phyloP scores from a whole-genome alignment of 148 eudicot genomes.

The Linanthus parryae region DNA sequence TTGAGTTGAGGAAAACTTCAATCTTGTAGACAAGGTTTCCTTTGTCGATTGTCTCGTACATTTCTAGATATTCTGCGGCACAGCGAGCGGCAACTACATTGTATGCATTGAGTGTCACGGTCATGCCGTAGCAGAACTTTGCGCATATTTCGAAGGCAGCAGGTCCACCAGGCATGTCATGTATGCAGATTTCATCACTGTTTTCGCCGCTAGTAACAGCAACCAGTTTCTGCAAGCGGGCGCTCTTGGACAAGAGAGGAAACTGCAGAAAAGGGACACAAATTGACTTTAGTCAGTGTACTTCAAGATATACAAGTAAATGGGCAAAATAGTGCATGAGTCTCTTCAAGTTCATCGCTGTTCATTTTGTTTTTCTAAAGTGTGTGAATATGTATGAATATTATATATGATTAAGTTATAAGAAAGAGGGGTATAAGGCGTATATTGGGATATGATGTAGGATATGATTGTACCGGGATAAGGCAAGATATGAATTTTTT shows the following conservation, averaged over 20 bases:
- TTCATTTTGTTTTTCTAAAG: neutral
- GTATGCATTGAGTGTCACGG: slow-evolving; percentile 77
- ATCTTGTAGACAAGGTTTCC: slow-evolving; percentile 82
- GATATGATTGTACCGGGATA: no score
- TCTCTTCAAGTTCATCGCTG: neutral
- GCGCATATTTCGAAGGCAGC: slow-evolving; percentile 79
- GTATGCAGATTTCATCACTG: slow-evolving; percentile 50
- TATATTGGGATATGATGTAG: no score
- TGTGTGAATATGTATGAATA: neutral
- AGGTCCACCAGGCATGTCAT: slow-evolving; percentile 87
- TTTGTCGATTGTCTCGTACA: slow-evolving; percentile 69
- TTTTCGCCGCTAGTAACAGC: slow-evolving; percentile 44
- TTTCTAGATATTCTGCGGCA: slow-evolving; percentile 88
- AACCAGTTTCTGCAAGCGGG: slow-evolving; percentile 66
- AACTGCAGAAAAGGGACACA: slow-evolving; percentile 33
- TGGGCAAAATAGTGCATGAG: neutral
- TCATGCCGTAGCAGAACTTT: slow-evolving; percentile 91
- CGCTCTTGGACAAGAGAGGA: slow-evolving; percentile 86
- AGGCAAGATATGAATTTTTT: no score
- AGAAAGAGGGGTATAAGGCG: neutral
- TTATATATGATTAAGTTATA: neutral
- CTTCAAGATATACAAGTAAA: neutral
- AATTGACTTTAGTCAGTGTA: neutral
- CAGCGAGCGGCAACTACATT: slow-evolving; percentile 85
- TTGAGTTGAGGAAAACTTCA: slow-evolving; percentile 76